These are phyloP conservation scores for Phyllosticta citrichinensis DNA, from an alignment of 2,329 filamentous ascomycete species.

Conservation along the genomic window DNA sequence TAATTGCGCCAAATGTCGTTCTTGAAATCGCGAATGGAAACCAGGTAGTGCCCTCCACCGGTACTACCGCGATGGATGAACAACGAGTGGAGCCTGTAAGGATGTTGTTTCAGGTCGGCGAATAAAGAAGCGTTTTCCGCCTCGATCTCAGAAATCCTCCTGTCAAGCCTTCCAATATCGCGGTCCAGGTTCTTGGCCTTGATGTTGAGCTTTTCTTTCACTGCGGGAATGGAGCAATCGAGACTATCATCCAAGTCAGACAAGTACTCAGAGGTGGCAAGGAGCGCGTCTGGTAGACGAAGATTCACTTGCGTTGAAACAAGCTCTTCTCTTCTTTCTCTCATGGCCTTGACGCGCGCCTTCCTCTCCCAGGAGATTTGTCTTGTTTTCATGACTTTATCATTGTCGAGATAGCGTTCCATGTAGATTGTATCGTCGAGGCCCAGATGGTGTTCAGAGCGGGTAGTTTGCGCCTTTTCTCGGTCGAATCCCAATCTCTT, in stretches of 20 bases:
- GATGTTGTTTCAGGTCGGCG: slow-evolving; percentile 50
- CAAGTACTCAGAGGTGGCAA: slow-evolving; percentile 21
- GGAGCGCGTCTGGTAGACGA: slow-evolving; percentile 20
- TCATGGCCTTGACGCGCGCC: slow-evolving; percentile 48
- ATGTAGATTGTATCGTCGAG: slow-evolving; percentile 77
- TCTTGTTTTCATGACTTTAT: slow-evolving; percentile 44
- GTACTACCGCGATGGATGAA: slow-evolving; percentile 74
- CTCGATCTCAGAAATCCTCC: slow-evolving; percentile 37
- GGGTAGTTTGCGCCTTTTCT: slow-evolving; percentile 47
- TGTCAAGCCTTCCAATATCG: slow-evolving; percentile 11
- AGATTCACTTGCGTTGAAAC: slow-evolving; percentile 24
- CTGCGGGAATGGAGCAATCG: not conserved
- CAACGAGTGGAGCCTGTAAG: slow-evolving; percentile 80
- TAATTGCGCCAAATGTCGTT: slow-evolving; percentile 80
- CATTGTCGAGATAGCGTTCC: slow-evolving; percentile 59
- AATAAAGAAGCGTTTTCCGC: slow-evolving; percentile 49
- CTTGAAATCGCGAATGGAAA: slow-evolving; percentile 88
- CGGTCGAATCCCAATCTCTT: slow-evolving; percentile 69
- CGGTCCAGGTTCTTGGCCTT: not conserved
- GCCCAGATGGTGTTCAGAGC: slow-evolving; percentile 66
- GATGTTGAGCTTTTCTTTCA: slow-evolving; percentile 15
- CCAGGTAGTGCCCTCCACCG: slow-evolving; percentile 78
- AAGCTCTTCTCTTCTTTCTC: slow-evolving; percentile 36
- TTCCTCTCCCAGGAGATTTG: slow-evolving; percentile 68
- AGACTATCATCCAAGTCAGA: not conserved